phyloP scores from a whole-genome alignment of 2,329 filamentous ascomycete species.

The Fusarium sp. region DNA sequence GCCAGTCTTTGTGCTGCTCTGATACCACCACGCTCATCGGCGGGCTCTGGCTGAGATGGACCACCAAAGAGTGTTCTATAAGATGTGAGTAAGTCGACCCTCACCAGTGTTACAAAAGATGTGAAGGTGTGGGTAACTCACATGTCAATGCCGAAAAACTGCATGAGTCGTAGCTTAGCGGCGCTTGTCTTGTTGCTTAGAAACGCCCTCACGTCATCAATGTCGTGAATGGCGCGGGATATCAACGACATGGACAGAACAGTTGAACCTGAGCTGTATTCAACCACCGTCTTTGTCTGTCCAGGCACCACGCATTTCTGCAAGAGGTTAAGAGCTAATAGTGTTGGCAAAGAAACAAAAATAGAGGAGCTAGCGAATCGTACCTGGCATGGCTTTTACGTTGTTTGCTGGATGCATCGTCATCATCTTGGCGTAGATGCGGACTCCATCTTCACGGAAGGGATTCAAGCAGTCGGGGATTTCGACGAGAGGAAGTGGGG shows the following conservation, averaged over 20 bases:
- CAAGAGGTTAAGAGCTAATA: conserved; percentile 62
- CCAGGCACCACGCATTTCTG: conserved; percentile 40
- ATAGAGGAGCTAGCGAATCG: fast-evolving
- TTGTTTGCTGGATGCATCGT: conserved; percentile 74
- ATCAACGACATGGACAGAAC: conserved; percentile 71
- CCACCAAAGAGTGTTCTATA: conserved; percentile 67
- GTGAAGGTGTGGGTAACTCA: conserved; percentile 36
- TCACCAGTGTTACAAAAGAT: no score
- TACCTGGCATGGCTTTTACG: conserved; percentile 72
- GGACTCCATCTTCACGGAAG: conserved; percentile 67
- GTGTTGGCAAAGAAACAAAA: neutral
- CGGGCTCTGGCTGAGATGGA: conserved; percentile 67
- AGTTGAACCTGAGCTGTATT: conserved; percentile 73
- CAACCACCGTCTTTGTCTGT: conserved; percentile 65
- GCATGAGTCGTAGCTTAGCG: conserved; percentile 66
- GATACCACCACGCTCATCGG: conserved; percentile 66
- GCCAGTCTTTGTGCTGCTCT: conserved; percentile 59
- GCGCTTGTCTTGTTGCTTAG: conserved; percentile 69
- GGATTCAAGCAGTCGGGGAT: conserved; percentile 69
- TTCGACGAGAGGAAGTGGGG: conserved; percentile 72
- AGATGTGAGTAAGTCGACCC: neutral
- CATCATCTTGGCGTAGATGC: conserved; percentile 76
- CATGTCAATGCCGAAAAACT: conserved; percentile 70
- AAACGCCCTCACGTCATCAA: conserved; percentile 65
- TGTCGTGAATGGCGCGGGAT: conserved; percentile 62